phyloP scores from a whole-genome alignment of 805 yeast genomes.

The Schizosaccharomyces lindneri region DNA sequence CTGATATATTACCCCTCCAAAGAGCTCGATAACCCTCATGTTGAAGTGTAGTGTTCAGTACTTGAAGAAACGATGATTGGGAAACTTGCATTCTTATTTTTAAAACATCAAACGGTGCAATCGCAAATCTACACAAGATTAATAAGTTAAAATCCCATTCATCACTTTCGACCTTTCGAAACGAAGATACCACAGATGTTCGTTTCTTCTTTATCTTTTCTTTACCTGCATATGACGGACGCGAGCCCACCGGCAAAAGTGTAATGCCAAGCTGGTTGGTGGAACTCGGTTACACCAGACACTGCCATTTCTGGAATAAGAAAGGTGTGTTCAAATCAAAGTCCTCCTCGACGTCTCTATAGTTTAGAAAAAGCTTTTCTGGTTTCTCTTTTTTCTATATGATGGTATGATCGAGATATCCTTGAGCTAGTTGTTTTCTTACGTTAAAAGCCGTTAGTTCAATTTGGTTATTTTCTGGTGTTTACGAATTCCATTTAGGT shows the following conservation, averaged over 20 bases:
- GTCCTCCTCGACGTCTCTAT: no score
- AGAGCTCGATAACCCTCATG: conserved; percentile 52
- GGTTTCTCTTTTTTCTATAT: no score
- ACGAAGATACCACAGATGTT: no score
- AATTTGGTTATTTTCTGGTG: no score
- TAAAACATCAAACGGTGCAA: conserved; percentile 59
- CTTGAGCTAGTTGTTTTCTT: no score
- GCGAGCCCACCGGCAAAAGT: not conserved
- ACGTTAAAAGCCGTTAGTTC: no score
- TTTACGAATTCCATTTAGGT: no score
- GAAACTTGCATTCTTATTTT: conserved; percentile 48
- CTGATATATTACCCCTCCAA: conserved; percentile 96
- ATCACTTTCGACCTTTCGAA: not conserved
- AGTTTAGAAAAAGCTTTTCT: no score
- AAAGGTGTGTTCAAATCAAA: no score
- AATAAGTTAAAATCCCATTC: not conserved
- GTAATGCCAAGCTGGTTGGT: not conserved
- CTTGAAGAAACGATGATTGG: not conserved
- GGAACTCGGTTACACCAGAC: not conserved
- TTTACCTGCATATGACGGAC: not conserved
- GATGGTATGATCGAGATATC: no score
- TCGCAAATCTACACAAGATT: conserved; percentile 15
- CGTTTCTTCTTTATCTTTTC: not conserved
- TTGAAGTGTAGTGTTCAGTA: conserved; percentile 5
- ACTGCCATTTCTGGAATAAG: no score